These are phyloP conservation scores for Metrosideros polymorpha DNA, from an alignment of 441 rosid genomes.

Conservation along the genomic window DNA sequence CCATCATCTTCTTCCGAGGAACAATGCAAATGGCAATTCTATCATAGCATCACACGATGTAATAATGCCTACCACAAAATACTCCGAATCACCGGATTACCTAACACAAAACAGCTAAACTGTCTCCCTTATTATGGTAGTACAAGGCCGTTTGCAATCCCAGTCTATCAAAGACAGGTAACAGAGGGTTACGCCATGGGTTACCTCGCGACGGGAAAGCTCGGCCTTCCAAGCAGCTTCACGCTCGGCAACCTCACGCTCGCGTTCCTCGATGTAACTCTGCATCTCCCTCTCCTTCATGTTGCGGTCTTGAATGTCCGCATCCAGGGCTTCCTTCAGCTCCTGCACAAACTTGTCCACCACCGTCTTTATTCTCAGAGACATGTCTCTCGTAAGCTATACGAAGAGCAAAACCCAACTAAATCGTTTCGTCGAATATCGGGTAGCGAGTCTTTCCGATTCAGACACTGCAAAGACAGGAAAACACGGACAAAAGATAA, in stretches of 20 bases:
- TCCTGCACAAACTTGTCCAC: conserved; percentile 96
- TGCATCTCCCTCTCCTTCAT: conserved; percentile 99
- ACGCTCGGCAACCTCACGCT: conserved; percentile 98
- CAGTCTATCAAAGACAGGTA: background rate
- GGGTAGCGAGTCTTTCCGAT: background rate
- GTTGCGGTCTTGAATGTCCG: conserved; percentile 86
- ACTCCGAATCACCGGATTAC: background rate
- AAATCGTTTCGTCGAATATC: background rate
- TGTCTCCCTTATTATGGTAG: rapidly evolving
- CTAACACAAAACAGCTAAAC: background rate
- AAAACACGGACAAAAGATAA: background rate
- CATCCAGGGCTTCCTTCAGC: conserved; percentile 91
- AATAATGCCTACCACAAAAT: background rate
- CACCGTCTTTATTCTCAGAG: conserved; percentile 79
- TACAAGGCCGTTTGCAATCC: background rate
- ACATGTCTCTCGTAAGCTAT: conserved; percentile 30
- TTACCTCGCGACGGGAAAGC: conserved; percentile 94
- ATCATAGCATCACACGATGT: background rate
- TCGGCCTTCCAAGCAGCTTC: conserved; percentile 99
- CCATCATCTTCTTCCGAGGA: background rate
- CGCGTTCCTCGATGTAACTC: conserved; percentile 94
- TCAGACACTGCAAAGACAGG: background rate
- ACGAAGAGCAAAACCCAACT: conserved; percentile 2
- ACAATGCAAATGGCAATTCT: background rate
- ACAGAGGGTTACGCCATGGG: background rate